Conservation (phyloP, 306 rosid species). For the Cicer cuneatum region DNA sequence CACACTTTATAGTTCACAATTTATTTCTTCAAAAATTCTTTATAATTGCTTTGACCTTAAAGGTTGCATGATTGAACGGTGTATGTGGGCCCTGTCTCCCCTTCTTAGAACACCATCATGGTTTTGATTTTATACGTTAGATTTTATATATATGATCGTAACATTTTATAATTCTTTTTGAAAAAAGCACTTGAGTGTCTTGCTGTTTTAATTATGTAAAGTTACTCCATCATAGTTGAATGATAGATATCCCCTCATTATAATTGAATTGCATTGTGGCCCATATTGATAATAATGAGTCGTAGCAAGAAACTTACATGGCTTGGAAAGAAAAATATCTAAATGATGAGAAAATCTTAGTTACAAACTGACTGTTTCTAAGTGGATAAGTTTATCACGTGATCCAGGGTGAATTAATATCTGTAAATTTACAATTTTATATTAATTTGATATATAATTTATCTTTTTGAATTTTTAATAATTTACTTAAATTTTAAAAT, state of each 20-base stretch:
- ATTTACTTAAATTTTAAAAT: no score
- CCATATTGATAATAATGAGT: conserved; percentile 42
- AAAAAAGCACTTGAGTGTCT: conserved; percentile 52
- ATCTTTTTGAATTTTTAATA: no score
- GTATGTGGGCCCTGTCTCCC: conserved; percentile 67
- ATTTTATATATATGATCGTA: conserved; percentile 46
- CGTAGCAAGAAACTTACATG: not conserved
- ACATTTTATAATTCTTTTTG: conserved; percentile 49
- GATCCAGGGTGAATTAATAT: no score
- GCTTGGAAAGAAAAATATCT: no score
- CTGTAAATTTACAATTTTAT: no score
- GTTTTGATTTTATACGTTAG: conserved; percentile 49
- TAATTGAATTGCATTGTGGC: conserved; percentile 46
- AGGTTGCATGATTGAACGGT: conserved; percentile 77
- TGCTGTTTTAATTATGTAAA: conserved; percentile 54
- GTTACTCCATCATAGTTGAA: conserved; percentile 64
- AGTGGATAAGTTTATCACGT: no score
- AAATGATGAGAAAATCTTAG: no score
- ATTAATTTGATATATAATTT: no score
- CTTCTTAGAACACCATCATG: conserved; percentile 60
- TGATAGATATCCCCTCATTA: conserved; percentile 51
- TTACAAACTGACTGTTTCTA: no score
- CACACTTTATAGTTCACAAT: conserved; percentile 47
- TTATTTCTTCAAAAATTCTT: conserved; percentile 38
- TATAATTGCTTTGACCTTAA: conserved; percentile 73